phyloP scores from a whole-genome alignment of 179 eudicot genomes.

The Amaranthus tricolor region DNA sequence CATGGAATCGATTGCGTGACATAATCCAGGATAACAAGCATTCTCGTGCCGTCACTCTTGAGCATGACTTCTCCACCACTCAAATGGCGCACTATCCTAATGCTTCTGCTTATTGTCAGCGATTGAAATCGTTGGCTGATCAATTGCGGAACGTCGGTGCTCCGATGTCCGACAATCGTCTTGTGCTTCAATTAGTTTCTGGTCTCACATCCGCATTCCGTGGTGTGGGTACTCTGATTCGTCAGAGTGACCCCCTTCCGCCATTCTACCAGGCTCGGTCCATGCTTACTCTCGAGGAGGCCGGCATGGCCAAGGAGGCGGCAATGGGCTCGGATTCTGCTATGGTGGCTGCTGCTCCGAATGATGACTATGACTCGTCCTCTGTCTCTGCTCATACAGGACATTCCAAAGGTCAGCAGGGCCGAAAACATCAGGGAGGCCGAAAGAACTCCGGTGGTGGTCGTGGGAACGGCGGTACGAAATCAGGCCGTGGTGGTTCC shows the following conservation, averaged over 20 bases:
- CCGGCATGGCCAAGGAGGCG: no score
- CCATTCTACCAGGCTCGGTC: not conserved
- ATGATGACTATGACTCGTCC: no score
- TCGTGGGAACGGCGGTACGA: no score
- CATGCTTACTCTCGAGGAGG: not conserved
- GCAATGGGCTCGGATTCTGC: no score
- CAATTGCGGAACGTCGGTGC: not conserved
- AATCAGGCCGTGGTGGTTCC: no score
- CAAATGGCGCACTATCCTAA: not conserved
- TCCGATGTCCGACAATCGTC: not conserved
- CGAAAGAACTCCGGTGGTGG: no score
- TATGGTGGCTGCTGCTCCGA: not conserved
- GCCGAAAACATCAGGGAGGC: no score
- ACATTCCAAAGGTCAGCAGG: no score
- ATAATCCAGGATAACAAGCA: not conserved
- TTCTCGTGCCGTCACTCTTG: not conserved
- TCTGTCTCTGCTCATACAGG: no score
- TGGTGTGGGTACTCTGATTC: not conserved
- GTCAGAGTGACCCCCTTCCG: not conserved
- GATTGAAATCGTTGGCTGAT: not conserved
- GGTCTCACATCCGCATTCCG: not conserved
- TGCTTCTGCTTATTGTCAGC: not conserved
- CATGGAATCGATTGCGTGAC: not conserved
- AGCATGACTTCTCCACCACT: not conserved
- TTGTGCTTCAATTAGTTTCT: not conserved